These are phyloP conservation scores for Colletotrichum sp. DNA, from an alignment of 2,329 filamentous ascomycete species.

Conservation along the genomic window DNA sequence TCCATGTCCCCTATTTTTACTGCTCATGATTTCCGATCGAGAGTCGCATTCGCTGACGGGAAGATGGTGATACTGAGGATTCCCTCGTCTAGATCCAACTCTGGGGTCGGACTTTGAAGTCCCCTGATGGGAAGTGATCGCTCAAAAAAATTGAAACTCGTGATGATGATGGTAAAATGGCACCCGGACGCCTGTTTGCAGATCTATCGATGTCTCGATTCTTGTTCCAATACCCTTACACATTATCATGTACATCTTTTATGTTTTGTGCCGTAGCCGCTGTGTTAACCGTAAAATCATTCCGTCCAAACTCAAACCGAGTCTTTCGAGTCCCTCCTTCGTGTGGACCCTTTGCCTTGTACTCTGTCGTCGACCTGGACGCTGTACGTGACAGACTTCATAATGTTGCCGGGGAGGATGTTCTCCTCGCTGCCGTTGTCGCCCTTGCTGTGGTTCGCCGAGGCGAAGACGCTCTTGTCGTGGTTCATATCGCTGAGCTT, in stretches of 20 bases:
- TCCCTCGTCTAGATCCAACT: background rate
- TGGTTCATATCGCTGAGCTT: constrained; percentile 42
- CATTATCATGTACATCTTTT: background rate
- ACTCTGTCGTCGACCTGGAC: constrained; percentile 38
- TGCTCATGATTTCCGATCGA: background rate
- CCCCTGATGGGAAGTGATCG: background rate
- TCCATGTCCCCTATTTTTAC: background rate
- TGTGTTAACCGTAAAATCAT: background rate
- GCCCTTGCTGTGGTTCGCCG: constrained; percentile 23
- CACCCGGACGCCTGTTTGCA: background rate
- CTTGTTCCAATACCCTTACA: background rate
- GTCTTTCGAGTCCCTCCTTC: background rate
- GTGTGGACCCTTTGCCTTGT: background rate
- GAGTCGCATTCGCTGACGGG: background rate
- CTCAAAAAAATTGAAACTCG: background rate
- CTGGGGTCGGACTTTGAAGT: background rate
- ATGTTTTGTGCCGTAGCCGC: background rate
- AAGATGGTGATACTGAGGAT: background rate
- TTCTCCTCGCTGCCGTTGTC: constrained; percentile 40
- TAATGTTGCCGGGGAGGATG: constrained; percentile 40
- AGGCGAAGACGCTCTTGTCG: constrained; percentile 32
- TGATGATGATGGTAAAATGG: background rate
- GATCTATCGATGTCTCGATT: background rate
- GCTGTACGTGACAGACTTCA: constrained; percentile 47
- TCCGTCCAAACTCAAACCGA: background rate